Conservation (phyloP, 805 yeast species). For the Ogataea paraovalis region DNA sequence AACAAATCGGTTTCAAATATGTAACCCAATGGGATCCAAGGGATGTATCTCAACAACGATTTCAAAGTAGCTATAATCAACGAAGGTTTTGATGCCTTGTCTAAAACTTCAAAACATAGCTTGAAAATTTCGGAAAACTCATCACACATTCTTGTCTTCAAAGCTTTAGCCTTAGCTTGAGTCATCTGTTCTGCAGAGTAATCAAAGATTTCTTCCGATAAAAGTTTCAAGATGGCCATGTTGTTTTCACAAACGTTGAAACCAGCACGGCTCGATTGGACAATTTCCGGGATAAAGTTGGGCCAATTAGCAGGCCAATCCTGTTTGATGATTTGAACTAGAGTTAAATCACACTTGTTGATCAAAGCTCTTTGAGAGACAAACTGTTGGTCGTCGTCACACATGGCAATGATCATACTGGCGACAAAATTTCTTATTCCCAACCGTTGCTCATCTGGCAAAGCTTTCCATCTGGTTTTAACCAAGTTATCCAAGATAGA, state of each 20-base stretch:
- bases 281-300: conserved; percentile 89
- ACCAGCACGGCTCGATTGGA: conserved; percentile 75
- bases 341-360: conserved; percentile 87
- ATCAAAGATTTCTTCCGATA: conserved; percentile 95
- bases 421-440: conserved; percentile 94
- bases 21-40: conserved; percentile 91
- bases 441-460: conserved; percentile 82
- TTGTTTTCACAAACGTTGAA: conserved; percentile 96
- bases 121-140: conserved; percentile 93
- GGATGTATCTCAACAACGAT: conserved; percentile 77
- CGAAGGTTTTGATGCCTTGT: conserved; percentile 81
- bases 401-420: conserved; percentile 86
- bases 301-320: conserved; percentile 99
- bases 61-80: conserved; percentile 80
- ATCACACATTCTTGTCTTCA: conserved; percentile 78
- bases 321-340: conserved; percentile 91
- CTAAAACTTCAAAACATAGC: conserved; percentile 89
- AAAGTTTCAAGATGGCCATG: conserved; percentile 83
- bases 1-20: conserved; percentile 85
- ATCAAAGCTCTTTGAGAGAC: conserved; percentile 74
- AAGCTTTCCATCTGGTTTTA: conserved; percentile 87
- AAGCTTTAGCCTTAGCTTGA: conserved; percentile 82
- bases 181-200: conserved; percentile 95
- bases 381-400: conserved; percentile 76
- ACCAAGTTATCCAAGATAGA: conserved; percentile 87